Conservation (phyloP, 2,329 filamentous ascomycete species). For the Bertia moriformis region DNA sequence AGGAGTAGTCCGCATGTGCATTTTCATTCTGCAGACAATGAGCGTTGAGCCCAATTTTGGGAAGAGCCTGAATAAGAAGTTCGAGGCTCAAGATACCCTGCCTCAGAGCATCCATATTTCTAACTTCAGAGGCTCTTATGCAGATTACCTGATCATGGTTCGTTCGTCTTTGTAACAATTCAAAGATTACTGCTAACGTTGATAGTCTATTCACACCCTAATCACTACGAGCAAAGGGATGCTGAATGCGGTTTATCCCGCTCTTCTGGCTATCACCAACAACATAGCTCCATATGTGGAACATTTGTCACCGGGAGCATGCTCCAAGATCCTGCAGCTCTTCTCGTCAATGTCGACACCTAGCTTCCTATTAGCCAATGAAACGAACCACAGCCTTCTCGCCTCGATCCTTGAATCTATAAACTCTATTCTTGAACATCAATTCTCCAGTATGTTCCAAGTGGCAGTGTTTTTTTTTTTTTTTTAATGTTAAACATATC, state of each 20-base stretch:
- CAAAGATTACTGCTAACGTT: conserved; percentile 12
- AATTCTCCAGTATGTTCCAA: conserved; percentile 64
- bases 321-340: conserved; percentile 71
- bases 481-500: conserved; percentile 8
- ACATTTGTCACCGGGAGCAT: conserved; percentile 58
- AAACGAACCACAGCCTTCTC: conserved; percentile 73
- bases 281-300: conserved; percentile 80
- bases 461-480: conserved; percentile 11
- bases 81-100: conserved; percentile 77
- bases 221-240: conserved; percentile 85
- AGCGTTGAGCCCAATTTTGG: conserved; percentile 89
- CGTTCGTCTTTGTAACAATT: conserved; percentile 15
- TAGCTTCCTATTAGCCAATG: conserved; percentile 80
- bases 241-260: conserved; percentile 80
- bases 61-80: conserved; percentile 73
- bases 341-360: conserved; percentile 88
- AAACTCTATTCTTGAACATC: conserved; percentile 79
- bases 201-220: conserved; percentile 73
- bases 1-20: conserved; percentile 87
- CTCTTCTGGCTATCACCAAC: conserved; percentile 79
- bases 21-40: conserved; percentile 89
- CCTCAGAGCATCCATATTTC: conserved; percentile 68
- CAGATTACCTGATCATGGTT: conserved; percentile 83
- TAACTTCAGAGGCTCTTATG: conserved; percentile 79
- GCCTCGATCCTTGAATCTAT: conserved; percentile 75